phyloP scores from a whole-genome alignment of 2,329 filamentous ascomycete genomes.

The Thermothelomyces thermophilus region DNA sequence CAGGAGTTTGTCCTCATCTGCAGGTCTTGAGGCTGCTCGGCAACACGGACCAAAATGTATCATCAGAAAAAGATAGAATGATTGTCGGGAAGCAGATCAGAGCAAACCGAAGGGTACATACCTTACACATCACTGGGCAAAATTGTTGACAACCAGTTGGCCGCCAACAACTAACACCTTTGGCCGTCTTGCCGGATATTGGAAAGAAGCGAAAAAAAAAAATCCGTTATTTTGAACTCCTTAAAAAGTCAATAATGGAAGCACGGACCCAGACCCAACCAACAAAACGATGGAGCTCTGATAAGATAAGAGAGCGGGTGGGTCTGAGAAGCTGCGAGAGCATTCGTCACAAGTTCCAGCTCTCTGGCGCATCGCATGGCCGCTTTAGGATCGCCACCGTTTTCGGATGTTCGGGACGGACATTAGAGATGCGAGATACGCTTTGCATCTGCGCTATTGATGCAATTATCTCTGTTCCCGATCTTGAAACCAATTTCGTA shows the following conservation, averaged over 20 bases:
- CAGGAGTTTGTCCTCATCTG: slow-evolving; percentile 55
- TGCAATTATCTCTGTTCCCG: neutral
- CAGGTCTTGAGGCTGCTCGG: slow-evolving; percentile 79
- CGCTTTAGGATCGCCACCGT: slow-evolving; percentile 8
- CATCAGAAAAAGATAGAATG: slow-evolving; percentile 50
- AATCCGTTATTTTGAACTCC: neutral
- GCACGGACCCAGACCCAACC: slow-evolving; percentile 10
- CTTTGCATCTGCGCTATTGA: slow-evolving; percentile 3
- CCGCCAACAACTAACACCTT: neutral
- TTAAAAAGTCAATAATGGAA: slow-evolving; percentile 14
- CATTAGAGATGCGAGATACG: neutral
- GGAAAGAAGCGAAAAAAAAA: neutral
- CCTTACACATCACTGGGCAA: no score
- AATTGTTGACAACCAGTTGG: neutral
- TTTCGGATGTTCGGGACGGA: neutral
- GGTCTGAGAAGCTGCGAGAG: slow-evolving; percentile 25
- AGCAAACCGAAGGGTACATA: slow-evolving; percentile 9
- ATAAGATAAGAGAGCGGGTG: slow-evolving; percentile 21
- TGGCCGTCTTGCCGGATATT: neutral
- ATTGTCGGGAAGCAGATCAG: neutral
- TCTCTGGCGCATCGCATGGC: neutral
- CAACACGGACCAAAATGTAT: slow-evolving; percentile 84
- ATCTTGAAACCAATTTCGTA: slow-evolving; percentile 1
- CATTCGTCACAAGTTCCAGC: slow-evolving; percentile 19
- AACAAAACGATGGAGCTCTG: slow-evolving; percentile 2